Evolutionary conservation across 495 filamentous ascomycete species (phyloP), one percentile per base, ranked within the genome.

Genomic region (Neurospora sublineolata): DNA sequence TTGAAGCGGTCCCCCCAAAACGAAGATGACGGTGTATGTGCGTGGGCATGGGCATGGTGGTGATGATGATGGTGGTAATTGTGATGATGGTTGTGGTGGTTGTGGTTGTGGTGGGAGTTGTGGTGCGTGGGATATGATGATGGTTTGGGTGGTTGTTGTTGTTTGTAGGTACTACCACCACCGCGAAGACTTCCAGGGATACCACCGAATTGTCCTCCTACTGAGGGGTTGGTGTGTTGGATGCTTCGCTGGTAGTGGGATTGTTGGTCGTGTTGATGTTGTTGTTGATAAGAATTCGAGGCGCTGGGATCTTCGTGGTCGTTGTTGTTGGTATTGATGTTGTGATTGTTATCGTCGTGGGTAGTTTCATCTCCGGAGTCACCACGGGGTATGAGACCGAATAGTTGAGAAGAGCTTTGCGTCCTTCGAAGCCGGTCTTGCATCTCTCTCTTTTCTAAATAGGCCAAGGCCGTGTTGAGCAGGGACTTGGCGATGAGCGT

Each of bases 401-500:
- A 84, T 30, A 84, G 71, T 71, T 79, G 79, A 10, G 81, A 80
- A 12, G 83, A 84, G 70, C 77, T 82, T 73, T 83, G 81, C 0
- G 80, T 82, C 27, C 82, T 79, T 18, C 73, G 76, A 37, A 76
- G 70, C 4, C 82, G 76, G 41, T 84, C 81, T 20, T 81, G 76
- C 3, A 79, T 73, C 64, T 84, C 83, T 41, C 72, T 76, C 46
- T 73, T 80, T 67, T 81, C 81, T 4, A 84, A 75, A 23, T 84
- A 77, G 7, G 77, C 74, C 41, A 82, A 68, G 0, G 82, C 81
- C 4, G 80, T 83, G 20, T 70, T 73, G 33, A 83, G 79, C 1
- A 84, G 76, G 3, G 83, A 83, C 67, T 83, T 79, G 27, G 81
- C 83, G 41, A 84, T 83, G 33, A 83, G 81, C 4, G 82, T 79